Conservation (phyloP, 1,284 basidiomycete species). For the Athelia psychrophila region DNA sequence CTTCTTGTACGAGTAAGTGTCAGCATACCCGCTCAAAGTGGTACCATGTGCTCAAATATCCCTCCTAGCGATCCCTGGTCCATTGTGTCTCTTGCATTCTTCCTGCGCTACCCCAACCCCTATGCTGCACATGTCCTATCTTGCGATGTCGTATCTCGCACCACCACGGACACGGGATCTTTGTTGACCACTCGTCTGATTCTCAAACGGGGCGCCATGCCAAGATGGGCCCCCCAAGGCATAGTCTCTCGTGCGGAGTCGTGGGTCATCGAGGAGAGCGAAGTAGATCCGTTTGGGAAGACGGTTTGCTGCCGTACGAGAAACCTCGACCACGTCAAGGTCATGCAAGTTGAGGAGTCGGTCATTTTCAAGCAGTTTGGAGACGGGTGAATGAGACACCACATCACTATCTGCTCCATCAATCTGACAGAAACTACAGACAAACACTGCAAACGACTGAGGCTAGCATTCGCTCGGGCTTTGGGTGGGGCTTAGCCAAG, state of each 20-base stretch:
- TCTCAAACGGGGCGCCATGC: slow-evolving; percentile 87
- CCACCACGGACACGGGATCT: slow-evolving; percentile 66
- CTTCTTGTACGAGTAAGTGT: slow-evolving; percentile 75
- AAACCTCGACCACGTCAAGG: slow-evolving; percentile 83
- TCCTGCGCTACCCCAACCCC: slow-evolving; percentile 96
- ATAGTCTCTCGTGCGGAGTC: slow-evolving; percentile 73
- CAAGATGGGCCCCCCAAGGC: slow-evolving; percentile 86
- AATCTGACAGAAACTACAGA: slow-evolving; percentile 31
- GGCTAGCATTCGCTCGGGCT: slow-evolving; percentile 71
- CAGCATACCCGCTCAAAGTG: not conserved
- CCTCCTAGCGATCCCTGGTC: slow-evolving; percentile 81
- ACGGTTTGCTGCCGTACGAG: slow-evolving; percentile 69
- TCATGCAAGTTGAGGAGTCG: slow-evolving; percentile 78
- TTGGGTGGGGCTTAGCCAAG: slow-evolving; percentile 82
- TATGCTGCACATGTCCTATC: slow-evolving; percentile 92
- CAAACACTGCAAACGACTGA: slow-evolving; percentile 77
- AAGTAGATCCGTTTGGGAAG: slow-evolving; percentile 77
- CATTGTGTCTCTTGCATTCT: slow-evolving; percentile 90
- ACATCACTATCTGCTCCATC: not conserved
- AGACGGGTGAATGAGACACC: slow-evolving; percentile 52
- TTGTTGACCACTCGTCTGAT: slow-evolving; percentile 90
- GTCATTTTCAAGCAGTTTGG: slow-evolving; percentile 59
- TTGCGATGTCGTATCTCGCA: slow-evolving; percentile 91
- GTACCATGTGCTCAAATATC: slow-evolving; percentile 3
- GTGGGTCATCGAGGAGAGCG: slow-evolving; percentile 91